Evolutionary conservation across 495 filamentous ascomycete species (phyloP), one percentile per base, ranked within the genome.

Genomic region (Hyaloscypha bicolor): DNA sequence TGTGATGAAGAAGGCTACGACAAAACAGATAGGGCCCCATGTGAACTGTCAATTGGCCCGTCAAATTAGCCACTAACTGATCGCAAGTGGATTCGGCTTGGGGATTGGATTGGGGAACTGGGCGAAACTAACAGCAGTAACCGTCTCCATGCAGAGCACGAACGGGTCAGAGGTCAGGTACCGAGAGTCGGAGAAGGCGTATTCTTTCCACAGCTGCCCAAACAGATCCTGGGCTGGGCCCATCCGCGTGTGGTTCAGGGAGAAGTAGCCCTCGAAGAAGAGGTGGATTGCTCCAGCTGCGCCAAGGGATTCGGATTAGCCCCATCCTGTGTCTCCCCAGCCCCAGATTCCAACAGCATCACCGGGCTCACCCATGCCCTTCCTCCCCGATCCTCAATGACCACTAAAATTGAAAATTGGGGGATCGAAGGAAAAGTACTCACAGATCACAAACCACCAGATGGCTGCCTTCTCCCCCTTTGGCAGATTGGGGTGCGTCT

Each of bases 381-480:
- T 25, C 25, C 12, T 37, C 8, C 35, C 35, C 12, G 35, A 12
- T 12, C 35, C 35, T 1, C 35, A 8, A 37, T 37, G 35, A 21
- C 9, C 25, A 42, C 77, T 78, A 19, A 12, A 19, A 48, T 67
- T 53, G 39, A 67, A 62, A 48, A 16, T 48, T 48, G 42, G 42
- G 42, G 42, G 42, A 48, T 90, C 90, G 30, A 83, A 74, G 87
- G 87, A 90, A 69, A 87, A 89, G 72, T 37, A 77, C 86, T 71
- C 83, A 91, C 87, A 88, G 16, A 91, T 76, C 62, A 88, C 82
- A 79, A 91, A 91, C 89, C 89, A 92, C 74, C 90, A 70, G 51
- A 89, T 83, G 29, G 83, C 82, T 6, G 82, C 72, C 67, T 84
- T 81, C 67, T 91, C 88, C 19, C 68, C 74, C 25, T 68, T 72